phyloP scores from a whole-genome alignment of 371 early-diverging fungal genomes.

The Lichtheimia ramosa region DNA sequence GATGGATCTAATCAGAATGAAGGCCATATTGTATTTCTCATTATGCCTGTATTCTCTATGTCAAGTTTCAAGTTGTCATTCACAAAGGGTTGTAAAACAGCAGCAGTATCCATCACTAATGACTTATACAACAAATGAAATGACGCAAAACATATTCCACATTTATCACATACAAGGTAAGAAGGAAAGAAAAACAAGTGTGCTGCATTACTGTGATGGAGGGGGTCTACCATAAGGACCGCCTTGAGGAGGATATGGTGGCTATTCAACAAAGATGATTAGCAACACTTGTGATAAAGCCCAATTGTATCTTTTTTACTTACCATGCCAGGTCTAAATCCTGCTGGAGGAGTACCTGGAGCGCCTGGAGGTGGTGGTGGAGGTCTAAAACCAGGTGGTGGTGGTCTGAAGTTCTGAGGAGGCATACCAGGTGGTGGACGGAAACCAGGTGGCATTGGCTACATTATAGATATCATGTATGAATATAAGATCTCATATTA shows the following conservation, averaged over 20 bases:
- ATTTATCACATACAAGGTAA: too few species aligned
- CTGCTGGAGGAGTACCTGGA: slow-evolving; percentile 17
- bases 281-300: not conserved
- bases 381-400: slow-evolving; percentile 63
- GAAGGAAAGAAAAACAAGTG: too few species aligned
- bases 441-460: slow-evolving; percentile 61
- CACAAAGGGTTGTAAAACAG: too few species aligned
- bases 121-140: too few species aligned
- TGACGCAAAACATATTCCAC: too few species aligned
- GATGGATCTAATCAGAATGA: too few species aligned
- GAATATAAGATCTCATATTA: not conserved
- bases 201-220: not conserved
- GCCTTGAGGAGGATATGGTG: not conserved
- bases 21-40: too few species aligned
- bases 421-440: slow-evolving; percentile 66
- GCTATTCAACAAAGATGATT: not conserved
- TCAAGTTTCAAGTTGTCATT: too few species aligned
- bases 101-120: too few species aligned
- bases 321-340: slow-evolving; percentile 42
- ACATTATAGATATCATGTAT: not conserved
- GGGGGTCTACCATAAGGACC: not conserved
- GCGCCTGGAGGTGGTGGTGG: slow-evolving; percentile 39
- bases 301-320: not conserved
- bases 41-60: too few species aligned
- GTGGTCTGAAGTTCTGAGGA: slow-evolving; percentile 45